Conservation (phyloP, 768 basidiomycete species). For the Roridomyces roridus region DNA sequence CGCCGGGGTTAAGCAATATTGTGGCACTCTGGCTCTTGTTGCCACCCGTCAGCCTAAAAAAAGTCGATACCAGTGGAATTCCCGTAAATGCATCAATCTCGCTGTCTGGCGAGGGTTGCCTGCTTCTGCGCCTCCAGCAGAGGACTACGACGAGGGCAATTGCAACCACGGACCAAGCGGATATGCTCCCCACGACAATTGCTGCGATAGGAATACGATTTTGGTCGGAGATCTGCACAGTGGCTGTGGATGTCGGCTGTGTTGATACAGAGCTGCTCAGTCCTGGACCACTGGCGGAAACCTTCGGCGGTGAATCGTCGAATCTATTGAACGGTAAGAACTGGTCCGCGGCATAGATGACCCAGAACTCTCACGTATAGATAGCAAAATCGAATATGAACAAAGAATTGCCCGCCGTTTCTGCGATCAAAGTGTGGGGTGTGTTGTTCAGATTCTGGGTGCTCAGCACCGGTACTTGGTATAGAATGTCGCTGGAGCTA, state of each 20-base stretch:
- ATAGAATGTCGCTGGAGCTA: neutral
- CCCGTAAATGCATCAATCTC: too few species aligned
- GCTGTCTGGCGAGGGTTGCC: too few species aligned
- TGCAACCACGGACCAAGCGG: neutral
- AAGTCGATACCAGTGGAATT: too few species aligned
- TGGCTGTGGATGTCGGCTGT: neutral
- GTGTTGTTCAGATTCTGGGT: neutral
- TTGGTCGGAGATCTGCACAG: too few species aligned
- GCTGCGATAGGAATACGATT: neutral
- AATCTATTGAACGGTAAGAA: neutral
- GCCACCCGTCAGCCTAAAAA: too few species aligned
- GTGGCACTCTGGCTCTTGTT: too few species aligned
- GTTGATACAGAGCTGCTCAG: too few species aligned
- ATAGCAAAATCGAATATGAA: constrained; percentile 8
- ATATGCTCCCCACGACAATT: neutral
- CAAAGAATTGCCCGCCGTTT: constrained; percentile 1
- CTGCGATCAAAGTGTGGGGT: constrained; percentile 1
- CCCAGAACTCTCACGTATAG: neutral
- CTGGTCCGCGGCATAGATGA: neutral
- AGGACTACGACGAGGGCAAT: neutral
- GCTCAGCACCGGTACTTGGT: constrained; percentile 4
- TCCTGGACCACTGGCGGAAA: neutral
- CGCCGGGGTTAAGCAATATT: too few species aligned
- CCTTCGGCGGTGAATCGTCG: neutral
- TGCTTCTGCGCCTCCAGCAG: neutral